Evolutionary conservation across 495 filamentous ascomycete species (phyloP).

Genomic region (Gamarada debralockiae): DNA sequence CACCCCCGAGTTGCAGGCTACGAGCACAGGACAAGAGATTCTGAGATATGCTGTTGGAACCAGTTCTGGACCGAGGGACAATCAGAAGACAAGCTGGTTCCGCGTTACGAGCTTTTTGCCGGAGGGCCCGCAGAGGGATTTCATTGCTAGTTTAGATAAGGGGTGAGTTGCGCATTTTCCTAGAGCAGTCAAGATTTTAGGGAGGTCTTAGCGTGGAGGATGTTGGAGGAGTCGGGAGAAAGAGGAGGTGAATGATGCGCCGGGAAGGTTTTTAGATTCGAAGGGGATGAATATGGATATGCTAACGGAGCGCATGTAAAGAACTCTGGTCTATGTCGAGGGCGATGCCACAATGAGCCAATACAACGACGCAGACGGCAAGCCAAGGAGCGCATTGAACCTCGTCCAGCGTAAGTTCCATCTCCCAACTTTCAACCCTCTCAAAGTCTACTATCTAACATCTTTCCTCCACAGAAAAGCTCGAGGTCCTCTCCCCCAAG

Average conservation of each 20-base stretch:
- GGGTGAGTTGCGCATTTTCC: slow-evolving; percentile 57
- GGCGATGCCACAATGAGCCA: slow-evolving; percentile 60
- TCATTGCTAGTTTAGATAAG: slow-evolving; percentile 62
- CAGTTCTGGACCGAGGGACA: slow-evolving; percentile 50
- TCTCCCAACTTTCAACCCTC: not conserved
- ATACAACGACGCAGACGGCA: slow-evolving; percentile 63
- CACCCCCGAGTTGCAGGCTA: slow-evolving; percentile 63
- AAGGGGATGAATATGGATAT: too few species aligned
- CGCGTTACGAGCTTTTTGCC: slow-evolving; percentile 58
- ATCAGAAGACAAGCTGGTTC: slow-evolving; percentile 75
- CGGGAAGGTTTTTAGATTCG: too few species aligned
- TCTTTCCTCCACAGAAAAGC: slow-evolving; percentile 34
- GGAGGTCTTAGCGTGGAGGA: too few species aligned
- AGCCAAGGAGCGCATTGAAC: slow-evolving; percentile 49
- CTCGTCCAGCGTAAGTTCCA: slow-evolving; percentile 65
- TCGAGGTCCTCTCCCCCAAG: slow-evolving; percentile 58
- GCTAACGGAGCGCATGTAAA: slow-evolving; percentile 2
- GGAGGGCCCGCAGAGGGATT: slow-evolving; percentile 60
- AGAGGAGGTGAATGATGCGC: too few species aligned
- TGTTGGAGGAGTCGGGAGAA: too few species aligned
- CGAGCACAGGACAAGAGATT: slow-evolving; percentile 62
- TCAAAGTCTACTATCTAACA: too few species aligned
- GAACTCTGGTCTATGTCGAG: slow-evolving; percentile 55
- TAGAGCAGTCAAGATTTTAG: too few species aligned
- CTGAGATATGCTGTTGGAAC: slow-evolving; percentile 65